Evolutionary conservation across 768 basidiomycete species (phyloP).

Genomic region (Rossbeevera mucosa): DNA sequence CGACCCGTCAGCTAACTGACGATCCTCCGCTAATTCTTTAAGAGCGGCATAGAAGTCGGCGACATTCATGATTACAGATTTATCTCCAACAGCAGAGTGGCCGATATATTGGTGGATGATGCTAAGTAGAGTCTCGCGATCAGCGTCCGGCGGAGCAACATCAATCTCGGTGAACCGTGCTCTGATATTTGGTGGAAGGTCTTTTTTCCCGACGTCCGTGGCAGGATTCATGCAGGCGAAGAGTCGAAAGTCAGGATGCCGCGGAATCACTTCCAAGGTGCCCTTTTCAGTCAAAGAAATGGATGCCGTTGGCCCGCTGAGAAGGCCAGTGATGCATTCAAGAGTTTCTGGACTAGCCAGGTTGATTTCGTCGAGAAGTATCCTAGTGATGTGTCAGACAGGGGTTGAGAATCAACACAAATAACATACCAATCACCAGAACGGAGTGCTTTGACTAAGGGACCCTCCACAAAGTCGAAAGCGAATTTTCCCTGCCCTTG

Average conservation of each 20-base stretch:
- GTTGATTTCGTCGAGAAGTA: conserved; percentile 95
- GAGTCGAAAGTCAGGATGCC: conserved; percentile 92
- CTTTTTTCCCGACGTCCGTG: conserved; percentile 97
- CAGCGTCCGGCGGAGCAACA: conserved; percentile 89
- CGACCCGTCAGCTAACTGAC: conserved; percentile 86
- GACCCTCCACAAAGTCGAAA: conserved; percentile 94
- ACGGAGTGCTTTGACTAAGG: conserved; percentile 84
- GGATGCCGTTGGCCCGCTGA: conserved; percentile 81
- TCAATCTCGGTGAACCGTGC: conserved; percentile 93
- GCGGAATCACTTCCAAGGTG: conserved; percentile 79
- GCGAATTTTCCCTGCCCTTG: conserved; percentile 85
- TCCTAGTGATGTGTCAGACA: conserved; percentile 44
- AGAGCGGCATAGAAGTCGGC: conserved; percentile 86
- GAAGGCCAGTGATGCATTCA: conserved; percentile 84
- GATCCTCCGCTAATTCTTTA: conserved; percentile 66
- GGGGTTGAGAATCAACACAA: background rate
- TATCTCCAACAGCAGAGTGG: conserved; percentile 75
- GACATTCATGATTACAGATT: conserved; percentile 81
- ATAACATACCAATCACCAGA: conserved; percentile 81
- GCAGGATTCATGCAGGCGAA: conserved; percentile 99
- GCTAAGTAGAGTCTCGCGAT: conserved; percentile 81
- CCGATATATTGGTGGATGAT: conserved; percentile 92
- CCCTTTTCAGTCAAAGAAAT: conserved; percentile 93
- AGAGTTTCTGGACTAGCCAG: conserved; percentile 91
- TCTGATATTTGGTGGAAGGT: conserved; percentile 86